Evolutionary conservation across 129 eudicot species (phyloP), one percentile per base, ranked within the genome.

Genomic region (Chrysanthemum makinoi): DNA sequence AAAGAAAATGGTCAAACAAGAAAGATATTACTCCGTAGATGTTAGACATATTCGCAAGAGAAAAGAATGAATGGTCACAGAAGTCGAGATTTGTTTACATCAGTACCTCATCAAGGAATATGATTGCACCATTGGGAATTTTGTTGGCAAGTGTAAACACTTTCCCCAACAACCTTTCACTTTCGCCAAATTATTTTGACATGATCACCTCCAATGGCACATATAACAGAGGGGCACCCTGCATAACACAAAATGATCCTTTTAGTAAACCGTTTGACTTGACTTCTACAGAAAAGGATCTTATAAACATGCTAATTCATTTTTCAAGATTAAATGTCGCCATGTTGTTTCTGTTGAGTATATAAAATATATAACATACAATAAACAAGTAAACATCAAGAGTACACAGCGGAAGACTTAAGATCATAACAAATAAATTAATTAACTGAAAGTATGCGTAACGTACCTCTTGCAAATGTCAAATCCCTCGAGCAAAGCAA

Each of bases 131-230:
- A 70, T 86, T 79, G 55, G 96, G 81, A 59, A 94, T 81, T 82
- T 88, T 91, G 76, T 95, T 90, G 66, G 97, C 97, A 75, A 95
- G 99, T 10, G 97, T 70, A 70, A 95, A 95, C 57, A 95, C 94
- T 83, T 95, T 95, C 26, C 97, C 97, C 72, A 95, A 74, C 75
- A 95, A 80, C 51, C 97, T 89, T 70, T 95, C 99, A 80, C 97
- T 95, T 78, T 95, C 99, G 70, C 99, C 99, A 74, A 86, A 95
- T 70, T 90, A 95, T 65, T 95, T 95, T 18, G 96, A 95, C 99
- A 94, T 72, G 60, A 95, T 84, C 24, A 88, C 84, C 83, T 94
- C 99, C 83, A 95, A 70, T 11, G 99, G 99, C 62, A 95, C 96
- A 74, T 95, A 90, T 62, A 95, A 65, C 86, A 95, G 70, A 2